Evolutionary conservation across 2,329 filamentous ascomycete genomes (phyloP).

Genomic region (Aspergillus chevalieri): DNA sequence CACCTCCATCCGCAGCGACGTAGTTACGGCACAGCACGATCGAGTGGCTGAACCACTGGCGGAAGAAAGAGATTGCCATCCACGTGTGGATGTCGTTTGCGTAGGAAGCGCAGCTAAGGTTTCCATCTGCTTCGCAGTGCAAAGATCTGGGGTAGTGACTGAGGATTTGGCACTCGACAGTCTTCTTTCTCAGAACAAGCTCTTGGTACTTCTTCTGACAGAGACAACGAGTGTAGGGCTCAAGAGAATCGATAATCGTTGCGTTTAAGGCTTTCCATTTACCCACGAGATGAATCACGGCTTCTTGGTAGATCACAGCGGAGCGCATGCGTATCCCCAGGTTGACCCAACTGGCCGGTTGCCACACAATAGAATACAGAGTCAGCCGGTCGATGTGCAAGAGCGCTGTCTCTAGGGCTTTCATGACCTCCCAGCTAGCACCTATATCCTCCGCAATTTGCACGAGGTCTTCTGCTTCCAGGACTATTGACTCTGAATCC

Average conservation of each 20-base stretch:
- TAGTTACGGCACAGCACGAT: slow-evolving; percentile 35
- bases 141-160: slow-evolving; percentile 22
- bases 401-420: slow-evolving; percentile 44
- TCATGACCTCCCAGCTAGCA: slow-evolving; percentile 37
- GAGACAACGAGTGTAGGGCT: slow-evolving; percentile 13
- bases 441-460: slow-evolving; percentile 44
- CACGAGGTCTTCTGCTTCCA: slow-evolving; percentile 26
- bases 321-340: slow-evolving; percentile 43
- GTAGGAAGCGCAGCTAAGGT: neutral
- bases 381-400: slow-evolving; percentile 41
- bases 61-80: neutral
- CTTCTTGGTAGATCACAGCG: slow-evolving; percentile 32
- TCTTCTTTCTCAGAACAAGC: slow-evolving; percentile 19
- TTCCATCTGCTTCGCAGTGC: neutral
- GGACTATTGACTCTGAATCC: neutral
- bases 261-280: slow-evolving; percentile 20
- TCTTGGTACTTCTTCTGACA: slow-evolving; percentile 19
- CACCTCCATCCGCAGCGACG: slow-evolving; percentile 41
- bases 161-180: slow-evolving; percentile 22
- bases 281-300: slow-evolving; percentile 26
- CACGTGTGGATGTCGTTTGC: neutral
- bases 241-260: slow-evolving; percentile 12
- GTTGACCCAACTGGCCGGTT: slow-evolving; percentile 42
- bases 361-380: slow-evolving; percentile 38
- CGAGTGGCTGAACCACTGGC: slow-evolving; percentile 42